Evolutionary conservation across 768 basidiomycete species (phyloP), one percentile per base, ranked within the genome.

Genomic region (Russula olivacea): DNA sequence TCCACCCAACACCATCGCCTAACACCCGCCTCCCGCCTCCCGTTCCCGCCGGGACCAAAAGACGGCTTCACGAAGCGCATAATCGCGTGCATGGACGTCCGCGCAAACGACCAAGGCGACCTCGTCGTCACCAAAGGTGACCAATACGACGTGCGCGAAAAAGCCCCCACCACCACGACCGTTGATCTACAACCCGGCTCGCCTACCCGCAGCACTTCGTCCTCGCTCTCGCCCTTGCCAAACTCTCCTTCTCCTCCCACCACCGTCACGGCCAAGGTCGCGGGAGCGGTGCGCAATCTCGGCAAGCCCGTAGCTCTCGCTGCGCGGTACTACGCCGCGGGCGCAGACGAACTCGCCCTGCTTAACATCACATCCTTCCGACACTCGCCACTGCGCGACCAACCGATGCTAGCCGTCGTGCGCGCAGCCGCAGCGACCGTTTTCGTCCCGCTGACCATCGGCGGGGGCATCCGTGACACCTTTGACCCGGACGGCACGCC

Each of bases 321-420:
- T 2, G 83, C 81, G 53, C 85, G 83, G 67, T 98, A 99, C 77
- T 98, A 88, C 75, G 73, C 77, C 12, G 83, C 86, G 36, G 94
- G 94, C 36, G 96, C 96, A 51, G 97, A 99, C 74, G 97, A 99
- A 76, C 80, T 99, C 40, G 97, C 93, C 73, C 86, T 99, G 66
- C 88, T 99, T 72, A 99, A 99, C 76, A 99, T 99, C 80, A 99
- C 97, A 17, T 97, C 96, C 66, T 99, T 99, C 84, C 91, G 97
- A 65, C 88, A 91, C 70, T 98, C 93, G 15, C 95, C 97, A 1
- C 80, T 99, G 40, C 87, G 81, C 49, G 97, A 98, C 75, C 97
- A 99, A 76, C 97, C 97, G 0, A 98, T 99, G 97, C 83, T 99
- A 59, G 91, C 92, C 38, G 91, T 99, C 70, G 92, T 98, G 47